phyloP scores from a whole-genome alignment of 345 rosid genomes.

The Citrus hindsii region DNA sequence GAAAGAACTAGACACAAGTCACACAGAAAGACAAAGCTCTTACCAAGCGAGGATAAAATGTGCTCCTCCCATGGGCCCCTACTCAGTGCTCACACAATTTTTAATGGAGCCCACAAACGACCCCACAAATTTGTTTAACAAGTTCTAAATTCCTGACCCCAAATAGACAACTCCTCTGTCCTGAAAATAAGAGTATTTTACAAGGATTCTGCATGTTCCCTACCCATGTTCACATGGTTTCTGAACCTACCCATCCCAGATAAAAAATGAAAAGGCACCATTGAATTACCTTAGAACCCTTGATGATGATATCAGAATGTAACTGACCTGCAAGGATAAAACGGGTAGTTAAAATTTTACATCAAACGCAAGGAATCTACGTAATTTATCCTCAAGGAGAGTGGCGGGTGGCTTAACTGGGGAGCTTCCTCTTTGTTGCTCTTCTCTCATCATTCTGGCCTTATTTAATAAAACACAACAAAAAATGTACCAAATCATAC shows the following conservation, averaged over 20 bases:
- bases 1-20: conserved; percentile 1
- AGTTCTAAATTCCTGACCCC: conserved; percentile 25
- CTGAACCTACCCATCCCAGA: conserved; percentile 28
- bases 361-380: conserved; percentile 22
- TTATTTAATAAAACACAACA: background rate
- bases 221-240: conserved; percentile 61
- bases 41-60: conserved; percentile 16
- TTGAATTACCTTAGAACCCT: background rate
- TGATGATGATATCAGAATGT: background rate
- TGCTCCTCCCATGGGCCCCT: conserved; percentile 28
- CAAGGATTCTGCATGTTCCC: conserved; percentile 56
- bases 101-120: conserved; percentile 26
- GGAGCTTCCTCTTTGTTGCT: conserved; percentile 25
- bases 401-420: conserved; percentile 6
- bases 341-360: conserved; percentile 5
- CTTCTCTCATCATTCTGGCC: background rate
- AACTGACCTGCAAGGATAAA: conserved; percentile 2
- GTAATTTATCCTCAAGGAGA: conserved; percentile 1
- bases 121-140: conserved; percentile 12
- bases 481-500: background rate
- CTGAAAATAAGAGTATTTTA: conserved; percentile 39
- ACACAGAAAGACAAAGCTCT: conserved; percentile 10
- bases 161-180: conserved; percentile 7
- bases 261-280: background rate
- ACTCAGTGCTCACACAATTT: conserved; percentile 11